Evolutionary conservation across 768 basidiomycete genomes (phyloP), one percentile per base, ranked within the genome.

Genomic region (Pisolithus tinctorius): DNA sequence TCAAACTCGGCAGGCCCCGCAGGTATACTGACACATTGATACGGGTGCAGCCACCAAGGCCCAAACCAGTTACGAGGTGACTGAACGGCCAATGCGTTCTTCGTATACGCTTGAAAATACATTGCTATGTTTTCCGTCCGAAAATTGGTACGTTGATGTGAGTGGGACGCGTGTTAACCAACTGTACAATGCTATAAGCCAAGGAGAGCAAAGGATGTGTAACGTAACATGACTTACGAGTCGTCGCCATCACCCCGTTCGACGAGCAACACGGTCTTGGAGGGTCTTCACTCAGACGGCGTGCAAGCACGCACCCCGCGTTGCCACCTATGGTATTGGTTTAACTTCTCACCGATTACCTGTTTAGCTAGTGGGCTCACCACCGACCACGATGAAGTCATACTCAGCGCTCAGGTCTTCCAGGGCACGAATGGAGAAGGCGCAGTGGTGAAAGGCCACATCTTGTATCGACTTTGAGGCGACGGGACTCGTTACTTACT

Each of bases 31-130:
- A 58, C 73, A 62, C 72, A 60, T 81, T 79, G 57, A 78, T 68
- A 9, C 73, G 69, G 39, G 73, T 69, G 10, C 67, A 69, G 1
- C 79, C 79, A 26, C 78, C 79, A 17, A 81, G 64, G n/a, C 57
- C 63, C 4, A 49, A 47, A 3, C 69, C 71, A 2, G 58, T 48
- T 9, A 54, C 23, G 23, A 41, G 30, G 26, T 29, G 40, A 43
- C 11, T 20, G 48, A 20, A 23, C 48, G 48, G 23, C 48, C 48
- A 7, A 49, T 27, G 4, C 31, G 25, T n/a, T 48, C 10, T 17
- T 48, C 47, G 38, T 30, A 29, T 2, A 10, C 38, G 17, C 47
- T 48, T 14, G 36, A 6, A 29, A 48, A 48, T n/a, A 40, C 47
- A 14, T 48, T 25, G 36, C 47, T 48, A 11, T 48, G 38, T 26